Base-by-base conservation (phyloP, 169 alveolate genomes). In the Theileria orientalis region DNA sequence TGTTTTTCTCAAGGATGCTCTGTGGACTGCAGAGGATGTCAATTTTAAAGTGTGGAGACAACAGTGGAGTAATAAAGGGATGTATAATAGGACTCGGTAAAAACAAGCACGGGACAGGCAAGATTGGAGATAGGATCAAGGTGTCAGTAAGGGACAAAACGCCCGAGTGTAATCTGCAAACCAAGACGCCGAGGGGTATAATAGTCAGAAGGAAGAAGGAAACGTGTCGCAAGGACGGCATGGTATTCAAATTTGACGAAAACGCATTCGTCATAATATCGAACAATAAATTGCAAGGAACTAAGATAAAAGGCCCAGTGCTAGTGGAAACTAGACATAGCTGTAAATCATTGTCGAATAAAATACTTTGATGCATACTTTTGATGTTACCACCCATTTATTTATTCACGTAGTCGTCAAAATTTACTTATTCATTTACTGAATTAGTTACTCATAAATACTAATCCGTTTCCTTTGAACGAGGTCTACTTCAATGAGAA, bases 81-180 rank as follows among this genome's bases (percentile, higher is more conserved):
- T 89, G 94, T 56, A 89, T 89, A 52, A 89, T 89, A 32, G 94
- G 94, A 14, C 54, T 89, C 42, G 94, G 94, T 0, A 78, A 86
- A 42, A 89, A 76, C 54, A 73, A 83, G 32, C 87, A 86, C 84
- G 94, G 94, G 3, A 89, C 94, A 3, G 94, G 94, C 47, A 89
- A 89, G 70, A 89, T 89, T 46, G 94, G 94, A 52, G 94, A 89
- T 57, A 78, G 94, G 30, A 89, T 89, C 33, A 75, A 86, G 64
- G 90, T 89, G 25, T 89, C 94, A 13, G 82, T 89, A 32, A 79
- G 94, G 41, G 94, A 84, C 73, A 89, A 89, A 62, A 82, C 90
- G 27, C 64, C 87, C 27, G 92, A 84, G 32, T 80, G 90, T 57
- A 77, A 61, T 2, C 35, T 84, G 37, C 52, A 66, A 54, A 86